Base-by-base conservation (phyloP, 345 rosid genomes). In the Turnera subulata region DNA sequence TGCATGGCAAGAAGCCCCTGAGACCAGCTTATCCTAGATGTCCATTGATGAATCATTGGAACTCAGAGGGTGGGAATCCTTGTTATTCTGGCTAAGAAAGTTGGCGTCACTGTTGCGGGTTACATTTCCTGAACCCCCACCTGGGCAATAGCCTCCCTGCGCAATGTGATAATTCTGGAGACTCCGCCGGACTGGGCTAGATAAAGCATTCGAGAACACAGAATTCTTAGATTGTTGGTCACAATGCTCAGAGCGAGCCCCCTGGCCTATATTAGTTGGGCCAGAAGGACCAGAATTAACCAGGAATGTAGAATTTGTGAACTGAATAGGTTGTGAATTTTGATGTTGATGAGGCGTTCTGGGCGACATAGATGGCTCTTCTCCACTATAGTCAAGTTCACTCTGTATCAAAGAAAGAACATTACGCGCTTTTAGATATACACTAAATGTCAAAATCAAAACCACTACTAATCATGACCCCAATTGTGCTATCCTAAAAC, bases 31-130 rank as follows among this genome's bases (percentile, higher is more conserved):
- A 49, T 52, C 59, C 50, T 38, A 33, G 55, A 90, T 86, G 68
- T 86, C 95, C 97, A 86, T 86, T 26, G 95, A 80, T 56, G 90
- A 81, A 80, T 90, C 95, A 63, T 77, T 81, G 54, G 92, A 84
- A 59, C 84, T 64, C 17, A 63, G 73, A 68, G 86, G 82, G 68
- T 83, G 74, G 2, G 82, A 63, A 50, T 89, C 90, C 76, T 88
- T 72, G 66, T 69, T 81, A 54, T 80, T 88, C 54, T 74, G 77
- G 73, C 78, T 78, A 54, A 52, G 56, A 62, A 62, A 68, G 75
- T 42, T 78, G 33, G 73, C 46, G 16, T 80, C 83, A 50, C 62
- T 71, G 63, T 59, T 17, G 72, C 94, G 58, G 50, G 66, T 64
- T 50, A 63, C 77, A 63, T 73, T 71, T 37, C 77, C 75, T 53